Evolutionary conservation across 148 eudicot genomes (phyloP), one percentile per base, ranked within the genome.

Genomic region (Nepenthes gracilis): DNA sequence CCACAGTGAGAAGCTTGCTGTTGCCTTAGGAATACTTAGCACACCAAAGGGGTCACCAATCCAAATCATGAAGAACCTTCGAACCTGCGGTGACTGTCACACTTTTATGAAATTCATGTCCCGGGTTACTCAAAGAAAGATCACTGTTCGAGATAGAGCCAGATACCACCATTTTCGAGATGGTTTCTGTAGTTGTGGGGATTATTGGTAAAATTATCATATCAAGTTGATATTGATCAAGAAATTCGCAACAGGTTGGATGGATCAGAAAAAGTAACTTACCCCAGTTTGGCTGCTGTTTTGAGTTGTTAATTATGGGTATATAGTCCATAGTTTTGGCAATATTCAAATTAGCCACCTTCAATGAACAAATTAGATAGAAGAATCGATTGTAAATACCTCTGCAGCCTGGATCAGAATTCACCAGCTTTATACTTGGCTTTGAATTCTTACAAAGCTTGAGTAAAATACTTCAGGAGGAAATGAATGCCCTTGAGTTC

Each of bases 1-100:
- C 35, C 79, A 70, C 59, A 66, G 72, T 36, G 79, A 75, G 72
- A 75, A 75, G 60, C 75, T 75, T 67, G 79, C 75, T n/a, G 43
- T 70, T 55, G 75, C 66, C 47, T 75, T 63, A 32, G 75, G 72
- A 10, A 63, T 75, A 52, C 23, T 66, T 58, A 70, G 59, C 66
- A 67, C 64, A 15, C 69, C 75, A 2, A 61, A 64, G 14, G 55
- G 58, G 34, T 51, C 64, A 38, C 62, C 69, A 15, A 70, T 67
- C 48, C 57, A 63, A 51, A 56, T 70, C 12, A 62, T 70, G 69
- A 75, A 70, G 62, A 75, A 75, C 52, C 72, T 75, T 14, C 68
- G 75, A 36, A 75, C 70, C 11, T 75, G 75, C 53, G 75, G 79
- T 36, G 79, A 75, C 12, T 67, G 79, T 43, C 79, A 71, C 60